Base-by-base conservation (phyloP, 169 alveolate genomes). In the Plasmodium gonderi region DNA sequence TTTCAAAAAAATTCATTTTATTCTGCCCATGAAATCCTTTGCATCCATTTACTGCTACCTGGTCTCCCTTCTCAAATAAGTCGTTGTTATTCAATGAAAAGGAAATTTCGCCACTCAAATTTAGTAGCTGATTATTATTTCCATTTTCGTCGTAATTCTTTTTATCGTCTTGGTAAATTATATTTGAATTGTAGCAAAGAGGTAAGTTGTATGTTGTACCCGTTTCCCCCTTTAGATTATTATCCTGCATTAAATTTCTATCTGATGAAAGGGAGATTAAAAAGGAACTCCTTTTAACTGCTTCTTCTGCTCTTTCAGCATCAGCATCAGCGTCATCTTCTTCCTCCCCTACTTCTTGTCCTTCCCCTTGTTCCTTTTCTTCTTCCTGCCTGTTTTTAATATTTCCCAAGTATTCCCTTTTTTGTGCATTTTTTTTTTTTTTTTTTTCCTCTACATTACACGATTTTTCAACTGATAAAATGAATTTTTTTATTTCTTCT, bases 381-480 rank as follows among this genome's bases (percentile, higher is more conserved):
- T n/a, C n/a, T n/a, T n/a, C n/a, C n/a, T n/a, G n/a, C n/a, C 12
- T 8, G 29, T 17, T 72, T 7, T 72, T 33, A 12, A 26, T 72
- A 36, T 44, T 36, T 23, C 38, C 49, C 65, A 49, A 29, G 60
- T 20, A 49, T 42, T n/a, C 44, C 74, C 33, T 78, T 51, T 49
- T 29, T 29, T 20, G 40, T 29, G 33, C 23, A 17, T 29, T 38
- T 14, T 31, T 23, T 26, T 49, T n/a, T 9, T 47, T 47, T 47
- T 77, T 77, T 17, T 33, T 45, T 14, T 40, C 31, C 12, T 45
- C 51, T 45, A 23, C 40, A 76, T 7, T 40, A n/a, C 38, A 14
- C 20, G 89, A n/a, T 78, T 78, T 78, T 31, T 49, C 79, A 65
- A 64, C 38, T 20, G 65, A 64, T 4, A 51, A 45, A 44, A 80